Percentiles rank a stretch among this genome's conserved stretches.
phyloP scores from a whole-genome alignment of 192 early-diverging fungal genomes.

The Coemansia sp. region DNA sequence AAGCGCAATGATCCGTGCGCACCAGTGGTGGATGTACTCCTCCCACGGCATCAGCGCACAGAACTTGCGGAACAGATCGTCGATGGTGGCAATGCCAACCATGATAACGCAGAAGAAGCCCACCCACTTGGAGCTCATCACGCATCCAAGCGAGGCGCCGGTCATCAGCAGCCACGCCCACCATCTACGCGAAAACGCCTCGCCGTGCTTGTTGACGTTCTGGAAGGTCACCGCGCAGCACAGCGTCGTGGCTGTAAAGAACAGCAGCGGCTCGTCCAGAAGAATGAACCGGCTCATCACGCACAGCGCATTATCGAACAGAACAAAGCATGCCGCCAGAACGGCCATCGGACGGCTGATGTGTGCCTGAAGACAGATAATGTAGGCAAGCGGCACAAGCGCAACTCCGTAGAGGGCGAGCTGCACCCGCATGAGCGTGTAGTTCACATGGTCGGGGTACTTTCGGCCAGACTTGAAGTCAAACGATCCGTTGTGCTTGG shows the following conservation, averaged over 20 bases:
- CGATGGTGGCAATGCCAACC: constrained; percentile 85
- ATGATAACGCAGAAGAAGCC: constrained; percentile 90
- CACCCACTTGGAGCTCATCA: constrained; percentile 88
- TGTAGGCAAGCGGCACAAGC: constrained; percentile 70
- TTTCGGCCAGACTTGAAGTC: constrained; percentile 64
- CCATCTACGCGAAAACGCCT: constrained; percentile 67
- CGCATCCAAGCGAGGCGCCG: constrained; percentile 68
- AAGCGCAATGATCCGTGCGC: constrained; percentile 77
- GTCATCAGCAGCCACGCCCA: constrained; percentile 65
- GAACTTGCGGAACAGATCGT: constrained; percentile 87
- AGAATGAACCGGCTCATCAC: constrained; percentile 73
- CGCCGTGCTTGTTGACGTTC: constrained; percentile 48
- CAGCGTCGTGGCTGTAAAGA: constrained; percentile 63
- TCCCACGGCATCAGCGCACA: constrained; percentile 69
- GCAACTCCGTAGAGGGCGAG: constrained; percentile 66
- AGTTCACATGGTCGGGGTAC: constrained; percentile 67
- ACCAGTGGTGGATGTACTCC: constrained; percentile 77
- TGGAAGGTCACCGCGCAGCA: constrained; percentile 62
- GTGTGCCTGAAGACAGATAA: constrained; percentile 62
- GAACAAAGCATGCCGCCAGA: constrained; percentile 61
- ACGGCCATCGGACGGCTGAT: constrained; percentile 57
- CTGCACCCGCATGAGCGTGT: constrained; percentile 65
- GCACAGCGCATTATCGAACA: constrained; percentile 69
- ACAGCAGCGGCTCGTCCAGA: constrained; percentile 72
- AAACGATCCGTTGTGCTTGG: constrained; percentile 69